Evolutionary conservation across 2,329 filamentous ascomycete species (phyloP), one percentile per base, ranked within the genome.

Genomic region (Fusarium sp.): DNA sequence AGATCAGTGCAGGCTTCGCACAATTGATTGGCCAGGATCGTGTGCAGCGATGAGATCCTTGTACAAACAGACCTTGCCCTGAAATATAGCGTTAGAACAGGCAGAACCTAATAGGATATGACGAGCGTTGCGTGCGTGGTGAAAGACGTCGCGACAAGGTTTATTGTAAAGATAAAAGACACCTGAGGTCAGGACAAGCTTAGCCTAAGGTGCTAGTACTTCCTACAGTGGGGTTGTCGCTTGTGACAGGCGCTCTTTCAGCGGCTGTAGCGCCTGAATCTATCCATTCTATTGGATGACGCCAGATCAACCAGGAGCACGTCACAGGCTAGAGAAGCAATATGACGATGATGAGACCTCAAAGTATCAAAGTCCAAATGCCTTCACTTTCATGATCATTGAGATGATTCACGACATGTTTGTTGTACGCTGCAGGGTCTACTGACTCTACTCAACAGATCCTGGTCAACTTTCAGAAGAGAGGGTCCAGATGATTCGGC

Each of bases 171-270:
- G 37, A 21, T 20, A 42, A 68, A 60, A 39, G 33, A 46, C n/a
- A 35, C 12, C 54, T 53, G 50, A 63, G 39, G 50, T 63, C 29
- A 37, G 18, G 57, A 58, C 54, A 60, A 66, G 61, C 54, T 65
- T 38, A 42, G 47, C 18, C 28, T 26, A 18, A 26, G 20, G 33
- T 20, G 26, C 33, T 9, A 18, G 50, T 55, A 21, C 21, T 33
- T 23, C 44, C 16, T 44, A 39, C 31, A 48, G 47, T 66, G 63
- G 43, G 41, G 52, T 67, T 50, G 20, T 38, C 39, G 43, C 37
- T 38, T 66, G 43, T 50, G 39, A 48, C 26, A 39, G 53, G 29
- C 48, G 37, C 24, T 47, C 43, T 20, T 46, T 20, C 42, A 63
- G 35, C 24, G 24, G 35, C 37, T 49, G 37, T 28, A 37, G 21